These are phyloP conservation scores for Cryptococcus hybrid DNA, from an alignment of 1,284 basidiomycete species.

Conservation along the genomic window DNA sequence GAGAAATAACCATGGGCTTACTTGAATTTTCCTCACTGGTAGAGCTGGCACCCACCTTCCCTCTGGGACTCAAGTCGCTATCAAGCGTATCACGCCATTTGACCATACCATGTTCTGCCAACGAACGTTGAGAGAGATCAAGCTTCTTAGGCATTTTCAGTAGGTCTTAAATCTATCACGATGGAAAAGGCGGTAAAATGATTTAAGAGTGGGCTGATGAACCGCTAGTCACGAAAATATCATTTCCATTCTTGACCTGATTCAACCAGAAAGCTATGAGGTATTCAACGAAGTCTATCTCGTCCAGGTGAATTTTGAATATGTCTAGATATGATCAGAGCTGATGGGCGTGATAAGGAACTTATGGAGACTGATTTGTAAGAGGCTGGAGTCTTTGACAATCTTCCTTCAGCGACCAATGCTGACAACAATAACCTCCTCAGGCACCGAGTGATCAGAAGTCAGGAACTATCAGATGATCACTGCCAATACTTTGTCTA, in stretches of 20 bases:
- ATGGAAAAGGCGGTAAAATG: too few relatives aligned
- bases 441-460: conserved; percentile 65
- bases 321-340: too few relatives aligned
- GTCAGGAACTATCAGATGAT: conserved; percentile 80
- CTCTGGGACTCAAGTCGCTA: conserved; percentile 76
- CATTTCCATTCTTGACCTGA: conserved; percentile 92
- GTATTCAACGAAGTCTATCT: conserved; percentile 80
- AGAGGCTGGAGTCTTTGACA: conserved; percentile 4
- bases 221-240: conserved; percentile 59
- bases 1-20: not conserved
- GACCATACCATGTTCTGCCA: conserved; percentile 92
- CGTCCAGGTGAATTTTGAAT: conserved; percentile 57
- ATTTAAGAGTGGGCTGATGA: not conserved
- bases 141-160: conserved; percentile 81
- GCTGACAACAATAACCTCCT: conserved; percentile 1
- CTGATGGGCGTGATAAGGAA: conserved; percentile 51
- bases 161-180: conserved; percentile 9
- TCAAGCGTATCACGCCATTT: conserved; percentile 90
- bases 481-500: conserved; percentile 96
- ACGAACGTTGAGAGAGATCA: conserved; percentile 80
- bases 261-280: conserved; percentile 83
- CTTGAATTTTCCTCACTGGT: not conserved
- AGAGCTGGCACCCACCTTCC: conserved; percentile 78
- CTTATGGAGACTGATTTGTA: conserved; percentile 73
- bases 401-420: not conserved